Evolutionary conservation across 2,329 filamentous ascomycete species (phyloP).

Genomic region (Chaetomiaceae sp.): DNA sequence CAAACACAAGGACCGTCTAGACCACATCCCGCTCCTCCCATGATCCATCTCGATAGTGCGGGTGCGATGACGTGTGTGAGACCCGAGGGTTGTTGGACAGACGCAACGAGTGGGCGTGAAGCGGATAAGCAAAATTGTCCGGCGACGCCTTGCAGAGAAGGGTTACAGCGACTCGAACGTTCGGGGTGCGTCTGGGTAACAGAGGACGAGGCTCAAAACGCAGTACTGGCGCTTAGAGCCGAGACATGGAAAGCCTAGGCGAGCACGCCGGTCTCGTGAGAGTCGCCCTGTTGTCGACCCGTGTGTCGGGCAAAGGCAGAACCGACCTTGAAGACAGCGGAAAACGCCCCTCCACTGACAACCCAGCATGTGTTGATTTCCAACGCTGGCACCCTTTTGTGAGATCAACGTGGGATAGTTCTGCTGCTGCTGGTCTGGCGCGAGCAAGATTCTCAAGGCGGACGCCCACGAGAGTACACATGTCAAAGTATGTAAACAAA

Average conservation of each 20-base stretch:
- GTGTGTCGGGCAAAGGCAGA: no score
- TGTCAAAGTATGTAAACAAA: slow-evolving; percentile 6
- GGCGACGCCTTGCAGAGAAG: slow-evolving; percentile 10
- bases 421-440: no score
- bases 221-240: background rate
- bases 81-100: background rate
- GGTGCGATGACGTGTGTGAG: slow-evolving; percentile 4
- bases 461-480: slow-evolving; percentile 2
- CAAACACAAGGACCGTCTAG: background rate
- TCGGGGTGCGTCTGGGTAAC: slow-evolving; percentile 2
- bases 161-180: slow-evolving; percentile 4
- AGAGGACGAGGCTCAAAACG: background rate
- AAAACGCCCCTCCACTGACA: background rate
- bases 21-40: background rate
- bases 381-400: background rate
- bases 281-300: background rate
- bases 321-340: no score
- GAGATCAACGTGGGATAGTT: no score
- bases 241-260: background rate
- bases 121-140: slow-evolving; percentile 8
- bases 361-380: background rate
- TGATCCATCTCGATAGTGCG: slow-evolving; percentile 12
- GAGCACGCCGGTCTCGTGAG: background rate
- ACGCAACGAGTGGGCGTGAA: background rate
- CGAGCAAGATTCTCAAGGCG: no score